Base-by-base conservation (phyloP, 1,139 yeast species). In the Dujonia santamariae region DNA sequence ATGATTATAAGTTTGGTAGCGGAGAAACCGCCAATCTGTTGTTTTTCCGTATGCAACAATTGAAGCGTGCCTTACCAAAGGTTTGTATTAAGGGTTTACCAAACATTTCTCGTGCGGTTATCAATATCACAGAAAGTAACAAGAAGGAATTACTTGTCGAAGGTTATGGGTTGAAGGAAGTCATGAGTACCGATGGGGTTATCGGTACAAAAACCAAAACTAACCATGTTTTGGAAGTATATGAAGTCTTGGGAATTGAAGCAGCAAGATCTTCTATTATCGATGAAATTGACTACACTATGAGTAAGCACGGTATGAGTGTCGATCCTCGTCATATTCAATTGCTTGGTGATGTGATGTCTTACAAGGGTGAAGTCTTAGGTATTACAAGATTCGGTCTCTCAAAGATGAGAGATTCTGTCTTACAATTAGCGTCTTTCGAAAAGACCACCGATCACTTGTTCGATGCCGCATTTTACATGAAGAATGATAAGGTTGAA, bases 281-380 rank as follows among this genome's bases (percentile, higher is more conserved):
- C 54, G 81, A 81, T 45, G 98, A 94, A 67, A 92, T 94, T 58
- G 96, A 87, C 58, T 88, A 90, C 54, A 94, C 98, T 37, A 94
- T 94, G 99, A 82, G 95, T 60, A 87, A 88, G 61, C 98, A 94
- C 71, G 98, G 98, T 62, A 94, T 94, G 98, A 86, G 95, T 59
- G 97, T 94, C 38, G 99, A 94, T 70, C 98, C 98, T 43, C 95
- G 99, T 71, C 99, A 94, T 63, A 88, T 94, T 57, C 98, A 92
- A 65, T 68, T 94, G 35, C 67, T 94, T 44, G 98, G 98, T 44
- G 99, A 94, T 59, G 98, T 94, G 38, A 94, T 94, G 99, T 87
- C 97, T 0, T 94, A 87, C 60, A 94, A 92, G 65, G 99, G 99
- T 40, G 98, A 94, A 56, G 96, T 94, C 6, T 72, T 94, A 50